These are phyloP conservation scores for Metschnikowia arizonensis DNA, from an alignment of 805 yeast genomes.

Conservation along the genomic window DNA sequence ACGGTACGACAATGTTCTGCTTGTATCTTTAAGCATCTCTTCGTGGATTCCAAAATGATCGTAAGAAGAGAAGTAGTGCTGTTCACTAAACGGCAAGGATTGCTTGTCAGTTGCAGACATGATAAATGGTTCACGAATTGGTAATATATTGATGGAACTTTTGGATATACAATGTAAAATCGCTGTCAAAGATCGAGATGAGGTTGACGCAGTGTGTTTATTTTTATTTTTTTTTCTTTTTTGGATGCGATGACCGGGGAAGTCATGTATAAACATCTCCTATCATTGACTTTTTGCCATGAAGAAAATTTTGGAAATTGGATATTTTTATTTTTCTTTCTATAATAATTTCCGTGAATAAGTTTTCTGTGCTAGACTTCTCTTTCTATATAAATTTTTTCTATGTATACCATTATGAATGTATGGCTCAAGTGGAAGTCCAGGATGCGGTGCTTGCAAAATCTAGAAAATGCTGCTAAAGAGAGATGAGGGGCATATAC, in stretches of 20 bases:
- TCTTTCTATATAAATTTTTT: background rate
- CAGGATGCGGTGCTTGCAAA: background rate
- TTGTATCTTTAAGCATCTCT: slow-evolving; percentile 95
- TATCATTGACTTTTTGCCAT: background rate
- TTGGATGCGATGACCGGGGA: slow-evolving; percentile 5
- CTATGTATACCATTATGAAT: too few relatives aligned
- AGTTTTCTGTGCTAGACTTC: too few relatives aligned
- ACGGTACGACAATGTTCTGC: slow-evolving; percentile 87
- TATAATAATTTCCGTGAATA: too few relatives aligned
- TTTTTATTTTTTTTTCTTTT: background rate
- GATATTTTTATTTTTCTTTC: background rate
- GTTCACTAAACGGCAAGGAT: slow-evolving; percentile 67
- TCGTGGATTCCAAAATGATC: slow-evolving; percentile 98
- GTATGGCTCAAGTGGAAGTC: too few relatives aligned
- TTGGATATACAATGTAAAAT: background rate
- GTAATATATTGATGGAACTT: background rate
- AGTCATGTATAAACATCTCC: background rate
- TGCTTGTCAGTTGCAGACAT: slow-evolving; percentile 65
- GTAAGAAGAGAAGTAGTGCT: slow-evolving; percentile 91
- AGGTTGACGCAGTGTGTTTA: background rate
- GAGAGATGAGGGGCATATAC: background rate
- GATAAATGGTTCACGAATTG: background rate
- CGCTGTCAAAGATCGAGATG: background rate
- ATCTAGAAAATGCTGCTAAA: background rate
- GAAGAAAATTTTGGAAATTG: too few relatives aligned